phyloP scores from a whole-genome alignment of 1,284 basidiomycete genomes.

The Heterobasidion occidentale region DNA sequence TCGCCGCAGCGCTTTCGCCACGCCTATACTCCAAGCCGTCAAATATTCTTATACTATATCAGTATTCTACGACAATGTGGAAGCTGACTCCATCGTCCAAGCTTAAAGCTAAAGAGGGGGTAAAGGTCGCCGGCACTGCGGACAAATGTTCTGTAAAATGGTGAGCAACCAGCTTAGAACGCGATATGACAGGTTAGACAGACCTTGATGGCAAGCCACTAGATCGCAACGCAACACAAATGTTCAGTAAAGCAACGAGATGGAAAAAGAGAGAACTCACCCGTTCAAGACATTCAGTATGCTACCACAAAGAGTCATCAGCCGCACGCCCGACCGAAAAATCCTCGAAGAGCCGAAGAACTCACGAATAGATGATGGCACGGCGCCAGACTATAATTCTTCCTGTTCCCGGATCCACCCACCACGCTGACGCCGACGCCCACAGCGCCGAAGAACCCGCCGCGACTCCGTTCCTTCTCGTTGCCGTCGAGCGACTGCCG shows the following conservation, averaged over 20 bases:
- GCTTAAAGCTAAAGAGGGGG: neutral
- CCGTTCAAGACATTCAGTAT: conserved; percentile 78
- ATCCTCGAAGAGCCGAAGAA: conserved; percentile 11
- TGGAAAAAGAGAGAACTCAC: conserved; percentile 33
- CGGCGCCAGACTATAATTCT: conserved; percentile 79
- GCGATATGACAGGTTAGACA: too few relatives aligned
- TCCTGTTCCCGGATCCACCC: conserved; percentile 30
- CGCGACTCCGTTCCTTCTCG: conserved; percentile 19
- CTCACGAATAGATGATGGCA: conserved; percentile 85
- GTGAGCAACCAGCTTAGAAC: neutral
- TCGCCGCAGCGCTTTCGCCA: too few relatives aligned
- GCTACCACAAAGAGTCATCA: conserved; percentile 32
- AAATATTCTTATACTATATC: too few relatives aligned
- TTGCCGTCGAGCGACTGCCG: conserved; percentile 14
- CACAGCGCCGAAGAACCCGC: conserved; percentile 35
- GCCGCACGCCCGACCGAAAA: neutral
- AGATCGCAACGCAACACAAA: conserved; percentile 8
- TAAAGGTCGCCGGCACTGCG: conserved; percentile 19
- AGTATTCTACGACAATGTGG: too few relatives aligned
- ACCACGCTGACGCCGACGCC: conserved; percentile 33
- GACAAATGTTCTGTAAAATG: conserved; percentile 67
- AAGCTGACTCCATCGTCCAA: too few relatives aligned
- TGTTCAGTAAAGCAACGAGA: conserved; percentile 5
- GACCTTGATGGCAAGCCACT: conserved; percentile 90
- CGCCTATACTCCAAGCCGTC: too few relatives aligned